These are phyloP conservation scores for Tolypocladium tropicale DNA, from an alignment of 2,329 filamentous ascomycete genomes.

Conservation along the genomic window DNA sequence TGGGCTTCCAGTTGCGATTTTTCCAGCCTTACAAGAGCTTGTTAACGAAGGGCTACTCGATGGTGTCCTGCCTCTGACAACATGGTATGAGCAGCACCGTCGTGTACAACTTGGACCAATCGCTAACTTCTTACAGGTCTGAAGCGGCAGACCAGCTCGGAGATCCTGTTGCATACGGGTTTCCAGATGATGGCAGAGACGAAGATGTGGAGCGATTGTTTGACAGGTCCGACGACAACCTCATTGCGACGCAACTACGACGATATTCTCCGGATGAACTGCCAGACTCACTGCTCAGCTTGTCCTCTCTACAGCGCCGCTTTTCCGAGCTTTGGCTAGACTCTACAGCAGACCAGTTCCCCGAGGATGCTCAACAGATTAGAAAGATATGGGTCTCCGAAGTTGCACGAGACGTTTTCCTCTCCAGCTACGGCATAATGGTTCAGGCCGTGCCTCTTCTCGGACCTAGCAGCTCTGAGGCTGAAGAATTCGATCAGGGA, in stretches of 20 bases:
- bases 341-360: conserved; percentile 11
- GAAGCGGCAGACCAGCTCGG: conserved; percentile 3
- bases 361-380: conserved; percentile 12
- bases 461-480: conserved; percentile 8
- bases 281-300: conserved; percentile 12
- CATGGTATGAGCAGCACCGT: conserved; percentile 18
- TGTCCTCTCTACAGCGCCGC: conserved; percentile 16
- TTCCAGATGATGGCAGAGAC: conserved; percentile 13
- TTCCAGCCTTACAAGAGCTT: conserved; percentile 14
- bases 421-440: conserved; percentile 23
- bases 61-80: conserved; percentile 18
- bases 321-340: conserved; percentile 22
- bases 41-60: conserved; percentile 14
- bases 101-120: neutral
- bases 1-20: conserved; percentile 15
- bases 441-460: conserved; percentile 22
- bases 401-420: conserved; percentile 21
- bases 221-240: conserved; percentile 13
- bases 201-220: conserved; percentile 18
- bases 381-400: conserved; percentile 19
- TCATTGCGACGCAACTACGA: conserved; percentile 19
- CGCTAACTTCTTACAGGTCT: neutral
- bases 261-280: conserved; percentile 12
- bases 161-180: neutral
- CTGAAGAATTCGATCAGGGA: neutral